Evolutionary conservation across 1,139 yeast species (phyloP).

Genomic region (Blastobotrys proliferans): DNA sequence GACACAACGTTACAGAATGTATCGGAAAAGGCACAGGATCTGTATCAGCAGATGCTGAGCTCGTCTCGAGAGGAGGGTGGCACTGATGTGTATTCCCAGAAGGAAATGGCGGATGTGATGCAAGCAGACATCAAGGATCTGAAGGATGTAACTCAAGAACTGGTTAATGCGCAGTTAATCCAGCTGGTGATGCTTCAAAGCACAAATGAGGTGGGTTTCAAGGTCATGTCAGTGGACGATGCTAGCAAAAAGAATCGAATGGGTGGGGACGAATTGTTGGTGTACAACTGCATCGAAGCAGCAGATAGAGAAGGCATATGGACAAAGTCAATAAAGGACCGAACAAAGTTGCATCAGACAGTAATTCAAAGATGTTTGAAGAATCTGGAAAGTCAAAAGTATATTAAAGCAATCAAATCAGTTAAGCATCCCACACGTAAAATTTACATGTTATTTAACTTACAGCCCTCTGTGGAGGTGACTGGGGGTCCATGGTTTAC

Average conservation of each 20-base stretch:
- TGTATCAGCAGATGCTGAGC: constrained; percentile 56
- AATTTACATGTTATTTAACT: constrained; percentile 87
- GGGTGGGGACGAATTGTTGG: constrained; percentile 86
- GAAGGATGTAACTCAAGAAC: constrained; percentile 24
- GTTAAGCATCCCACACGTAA: constrained; percentile 96
- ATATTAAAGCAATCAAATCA: constrained; percentile 83
- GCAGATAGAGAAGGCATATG: constrained; percentile 91
- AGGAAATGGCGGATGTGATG: constrained; percentile 43
- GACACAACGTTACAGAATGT: constrained; percentile 6
- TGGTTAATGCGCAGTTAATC: constrained; percentile 48
- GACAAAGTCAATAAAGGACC: constrained; percentile 90
- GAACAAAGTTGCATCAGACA: constrained; percentile 89
- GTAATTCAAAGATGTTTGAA: constrained; percentile 84
- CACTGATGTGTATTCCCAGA: constrained; percentile 42
- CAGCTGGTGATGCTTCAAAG: constrained; percentile 51
- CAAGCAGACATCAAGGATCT: constrained; percentile 20
- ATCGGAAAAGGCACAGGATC: constrained; percentile 46
- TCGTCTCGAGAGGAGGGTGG: constrained; percentile 30
- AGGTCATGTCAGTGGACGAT: constrained; percentile 46
- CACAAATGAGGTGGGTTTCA: constrained; percentile 65
- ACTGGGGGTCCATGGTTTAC: constrained; percentile 99
- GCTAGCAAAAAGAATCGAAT: constrained; percentile 53
- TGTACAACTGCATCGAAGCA: constrained; percentile 86
- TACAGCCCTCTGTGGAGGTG: constrained; percentile 91
- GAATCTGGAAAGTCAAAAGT: constrained; percentile 74